These are phyloP conservation scores for Dysphania ambrosioides DNA, from an alignment of 148 eudicot species.

Conservation along the genomic window DNA sequence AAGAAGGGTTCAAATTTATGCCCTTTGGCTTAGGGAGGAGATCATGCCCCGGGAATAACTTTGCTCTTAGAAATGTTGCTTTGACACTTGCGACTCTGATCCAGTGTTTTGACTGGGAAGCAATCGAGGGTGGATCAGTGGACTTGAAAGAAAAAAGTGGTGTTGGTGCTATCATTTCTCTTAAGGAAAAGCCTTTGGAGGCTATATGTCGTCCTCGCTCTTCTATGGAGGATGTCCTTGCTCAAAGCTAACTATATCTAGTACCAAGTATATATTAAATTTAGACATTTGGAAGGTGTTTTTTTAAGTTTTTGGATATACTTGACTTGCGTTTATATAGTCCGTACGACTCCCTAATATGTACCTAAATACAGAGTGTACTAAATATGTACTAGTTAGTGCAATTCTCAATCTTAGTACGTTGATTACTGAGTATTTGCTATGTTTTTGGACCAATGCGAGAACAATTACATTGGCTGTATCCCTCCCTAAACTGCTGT, in stretches of 20 bases:
- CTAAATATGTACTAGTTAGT: no score
- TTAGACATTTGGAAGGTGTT: no score
- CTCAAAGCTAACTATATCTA: background rate
- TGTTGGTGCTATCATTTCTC: background rate
- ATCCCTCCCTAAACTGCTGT: no score
- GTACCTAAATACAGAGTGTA: no score
- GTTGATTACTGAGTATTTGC: no score
- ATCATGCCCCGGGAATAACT: conserved; percentile 27
- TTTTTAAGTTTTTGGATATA: no score
- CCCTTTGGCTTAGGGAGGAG: conserved; percentile 40
- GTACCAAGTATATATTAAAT: no score
- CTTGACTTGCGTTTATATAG: no score
- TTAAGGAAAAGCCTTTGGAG: conserved; percentile 25
- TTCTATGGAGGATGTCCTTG: conserved; percentile 14
- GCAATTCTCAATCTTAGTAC: no score
- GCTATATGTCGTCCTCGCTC: conserved; percentile 19
- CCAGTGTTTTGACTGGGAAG: conserved; percentile 35
- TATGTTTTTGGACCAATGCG: no score
- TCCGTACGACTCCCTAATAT: no score
- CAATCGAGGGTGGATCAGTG: background rate
- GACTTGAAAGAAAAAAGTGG: conserved; percentile 17
- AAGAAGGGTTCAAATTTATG: conserved; percentile 27
- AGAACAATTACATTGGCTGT: no score
- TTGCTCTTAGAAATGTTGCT: conserved; percentile 24
- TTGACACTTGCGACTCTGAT: conserved; percentile 26